Base-by-base conservation (phyloP, 2,329 filamentous ascomycete genomes). In the Pseudogymnoascus sp. region DNA sequence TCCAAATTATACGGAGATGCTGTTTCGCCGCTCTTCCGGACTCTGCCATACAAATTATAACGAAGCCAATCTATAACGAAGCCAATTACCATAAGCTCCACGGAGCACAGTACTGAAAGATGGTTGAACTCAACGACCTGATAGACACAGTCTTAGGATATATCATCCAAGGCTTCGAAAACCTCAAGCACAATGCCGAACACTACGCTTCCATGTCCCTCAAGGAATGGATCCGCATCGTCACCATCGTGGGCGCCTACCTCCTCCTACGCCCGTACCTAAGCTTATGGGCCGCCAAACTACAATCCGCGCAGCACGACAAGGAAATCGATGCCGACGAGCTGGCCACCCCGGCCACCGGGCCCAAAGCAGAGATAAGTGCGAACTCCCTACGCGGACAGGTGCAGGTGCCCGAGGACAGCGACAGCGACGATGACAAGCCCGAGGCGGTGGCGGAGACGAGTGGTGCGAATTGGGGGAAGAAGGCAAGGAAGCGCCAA, bases 161-260 rank as follows among this genome's bases (percentile, higher is more conserved):
- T 8, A 7, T 55, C 18, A 1, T 5, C n/a, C 48, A 55, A 18
- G 48, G 48, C 48, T 55, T 55, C n/a, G 48, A 55, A 4, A 55
- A 55, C 27, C 48, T 55, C 48, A 55, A 55, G 48, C 29, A 55
- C 48, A 55, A 55, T 55, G 48, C 48, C 27, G 48, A 33, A 33
- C 48, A 55, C 48, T 55, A 55, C 10, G 48, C 48, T 9, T 55
- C 48, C 64, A 80, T 86, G 78, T 76, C 78, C 1, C 69, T 73
- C 9, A 75, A 83, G 67, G 76, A 80, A 42, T 85, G 81, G 78
- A 80, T 94, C 68, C 88, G 90, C 58, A 80, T 94, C 63, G 75
- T 90, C 67, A 80, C 85, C 67, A 82, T 91, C 64, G 82, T 91
- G 18, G 84, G 90, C 69, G 86, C 83, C 61, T 95, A 93, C 77